Evolutionary conservation across 805 yeast species (phyloP).

Genomic region (Torulaspora gathmanii): DNA sequence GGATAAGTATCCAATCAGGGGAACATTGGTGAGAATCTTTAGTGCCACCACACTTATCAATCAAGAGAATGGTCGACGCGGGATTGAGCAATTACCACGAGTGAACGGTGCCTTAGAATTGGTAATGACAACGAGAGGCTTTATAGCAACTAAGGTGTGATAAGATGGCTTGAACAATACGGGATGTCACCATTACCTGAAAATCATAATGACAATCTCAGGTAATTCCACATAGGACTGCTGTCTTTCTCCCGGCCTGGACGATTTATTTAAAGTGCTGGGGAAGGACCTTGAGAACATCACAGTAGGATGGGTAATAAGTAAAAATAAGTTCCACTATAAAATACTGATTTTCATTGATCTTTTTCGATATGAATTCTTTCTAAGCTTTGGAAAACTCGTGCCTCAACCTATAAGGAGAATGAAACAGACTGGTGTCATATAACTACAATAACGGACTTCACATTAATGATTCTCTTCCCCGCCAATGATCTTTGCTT

Average conservation of each 20-base stretch:
- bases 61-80: not conserved
- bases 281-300: constrained; percentile 11
- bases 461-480: not conserved
- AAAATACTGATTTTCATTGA: constrained; percentile 14
- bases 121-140: not conserved
- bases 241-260: constrained; percentile 7
- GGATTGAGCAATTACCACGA: not conserved
- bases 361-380: constrained; percentile 11
- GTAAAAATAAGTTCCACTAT: constrained; percentile 21
- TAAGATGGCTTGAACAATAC: not conserved
- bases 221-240: not conserved
- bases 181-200: not conserved
- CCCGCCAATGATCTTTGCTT: not conserved
- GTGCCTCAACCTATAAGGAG: constrained; percentile 1
- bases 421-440: constrained; percentile 5
- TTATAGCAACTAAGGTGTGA: not conserved
- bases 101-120: not conserved
- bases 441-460: constrained; percentile 5
- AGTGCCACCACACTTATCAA: too few species aligned
- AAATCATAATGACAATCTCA: not conserved
- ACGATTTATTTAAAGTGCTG: constrained; percentile 4
- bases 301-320: constrained; percentile 15
- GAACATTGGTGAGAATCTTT: too few species aligned
- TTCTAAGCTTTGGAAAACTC: constrained; percentile 7
- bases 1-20: too few species aligned